Conservation (phyloP, 2,329 filamentous ascomycete species). For the Ophiocordyceps sinensis region DNA sequence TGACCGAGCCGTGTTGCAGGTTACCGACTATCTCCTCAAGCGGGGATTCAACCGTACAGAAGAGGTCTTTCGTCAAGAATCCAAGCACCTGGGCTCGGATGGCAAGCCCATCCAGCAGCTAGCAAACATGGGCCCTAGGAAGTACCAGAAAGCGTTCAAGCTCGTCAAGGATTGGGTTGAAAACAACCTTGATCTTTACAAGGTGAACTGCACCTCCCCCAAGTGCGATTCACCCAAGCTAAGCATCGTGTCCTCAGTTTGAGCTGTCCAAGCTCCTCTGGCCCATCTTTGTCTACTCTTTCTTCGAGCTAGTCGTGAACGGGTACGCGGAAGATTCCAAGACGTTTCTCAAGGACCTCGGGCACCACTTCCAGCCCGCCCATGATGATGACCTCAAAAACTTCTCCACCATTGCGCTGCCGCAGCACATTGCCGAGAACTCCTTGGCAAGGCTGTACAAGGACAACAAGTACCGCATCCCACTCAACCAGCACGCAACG, state of each 20-base stretch:
- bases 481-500: constrained; percentile 74
- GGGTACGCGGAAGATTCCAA: constrained; percentile 60
- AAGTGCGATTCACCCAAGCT: neutral
- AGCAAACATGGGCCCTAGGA: constrained; percentile 59
- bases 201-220: constrained; percentile 34
- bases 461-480: constrained; percentile 77
- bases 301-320: constrained; percentile 61
- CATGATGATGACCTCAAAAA: constrained; percentile 69
- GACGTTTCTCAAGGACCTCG: constrained; percentile 56
- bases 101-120: constrained; percentile 59
- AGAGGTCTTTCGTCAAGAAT: constrained; percentile 82
- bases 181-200: constrained; percentile 86
- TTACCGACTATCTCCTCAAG: constrained; percentile 91
- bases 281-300: constrained; percentile 91
- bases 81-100: constrained; percentile 66
- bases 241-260: constrained; percentile 35
- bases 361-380: constrained; percentile 54
- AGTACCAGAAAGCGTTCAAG: constrained; percentile 62
- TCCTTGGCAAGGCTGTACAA: constrained; percentile 66
- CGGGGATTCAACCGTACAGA: constrained; percentile 90
- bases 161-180: constrained; percentile 74
- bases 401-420: constrained; percentile 59
- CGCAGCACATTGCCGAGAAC: constrained; percentile 67
- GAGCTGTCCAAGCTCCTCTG: constrained; percentile 80
- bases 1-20: constrained; percentile 21